Evolutionary conservation across 106 monocot species (phyloP), one percentile per base, ranked within the genome.

Genomic region (Amphibolis antarctica): DNA sequence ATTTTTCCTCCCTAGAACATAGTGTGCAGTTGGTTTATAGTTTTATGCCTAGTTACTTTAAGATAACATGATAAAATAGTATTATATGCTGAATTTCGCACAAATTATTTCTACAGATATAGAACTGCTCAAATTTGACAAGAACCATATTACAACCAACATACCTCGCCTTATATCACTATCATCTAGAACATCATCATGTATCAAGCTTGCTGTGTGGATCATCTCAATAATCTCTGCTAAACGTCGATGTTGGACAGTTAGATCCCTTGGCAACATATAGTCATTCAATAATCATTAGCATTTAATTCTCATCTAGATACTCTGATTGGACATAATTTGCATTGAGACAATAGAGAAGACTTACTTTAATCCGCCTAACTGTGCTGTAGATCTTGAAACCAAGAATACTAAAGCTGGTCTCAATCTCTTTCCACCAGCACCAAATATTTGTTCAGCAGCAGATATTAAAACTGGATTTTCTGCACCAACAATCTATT

Each of bases 161-260:
- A 1, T 78, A 98, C 96, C 96, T 87, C 96, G 85, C 73, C 96
- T 72, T 74, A 83, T 71, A 19, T 64, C 90, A 65, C 96, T 98
- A 42, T 98, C 96, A 63, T 98, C 96, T 65, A 90, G 62, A 28
- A 98, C 86, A 79, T 98, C 96, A 83, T 98, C 96, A 77, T 98
- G 96, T 79, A 98, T 85, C 72, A 98, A 81, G 78, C 96, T 98
- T 74, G 96, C 96, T 17, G 96, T 98, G 80, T 98, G 96, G 66
- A 98, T 98, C 96, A 98, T 84, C 75, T 91, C 90, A 63, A 98
- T 91, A 66, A 91, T 98, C 82, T 98, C 96, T 51, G 96, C 96
- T 64, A 98, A 72, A 12, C 84, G 77, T 68, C 75, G 84, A 84
- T 98, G 96, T 60, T 82, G 65, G 25, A 60, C 45, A 22, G 84